These are phyloP conservation scores for Ascochyta viciae-villosae DNA, from an alignment of 2,329 filamentous ascomycete genomes.

Conservation along the genomic window DNA sequence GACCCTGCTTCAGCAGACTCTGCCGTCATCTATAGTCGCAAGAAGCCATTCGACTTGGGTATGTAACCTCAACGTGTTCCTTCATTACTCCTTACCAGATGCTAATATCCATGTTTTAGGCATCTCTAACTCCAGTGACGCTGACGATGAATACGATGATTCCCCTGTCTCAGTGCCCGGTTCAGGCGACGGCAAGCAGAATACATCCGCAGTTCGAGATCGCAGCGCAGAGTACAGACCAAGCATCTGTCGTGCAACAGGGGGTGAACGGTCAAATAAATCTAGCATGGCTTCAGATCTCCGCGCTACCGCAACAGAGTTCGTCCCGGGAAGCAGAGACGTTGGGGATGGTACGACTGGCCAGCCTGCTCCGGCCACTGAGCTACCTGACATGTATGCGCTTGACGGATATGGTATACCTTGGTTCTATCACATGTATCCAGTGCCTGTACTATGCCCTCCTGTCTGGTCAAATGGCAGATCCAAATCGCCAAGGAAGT, in stretches of 20 bases:
- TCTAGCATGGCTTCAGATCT: slow-evolving; percentile 33
- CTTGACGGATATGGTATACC: slow-evolving; percentile 37
- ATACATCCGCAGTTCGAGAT: slow-evolving; percentile 12
- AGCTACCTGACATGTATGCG: slow-evolving; percentile 25
- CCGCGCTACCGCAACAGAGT: slow-evolving; percentile 41
- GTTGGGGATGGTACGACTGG: background rate
- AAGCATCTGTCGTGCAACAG: background rate
- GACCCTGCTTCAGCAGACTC: slow-evolving; percentile 20
- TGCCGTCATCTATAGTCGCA: slow-evolving; percentile 25
- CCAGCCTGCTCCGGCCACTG: background rate
- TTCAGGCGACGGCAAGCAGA: background rate
- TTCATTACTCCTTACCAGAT: slow-evolving; percentile 7
- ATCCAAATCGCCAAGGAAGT: slow-evolving; percentile 31
- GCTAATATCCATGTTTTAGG: slow-evolving; percentile 22
- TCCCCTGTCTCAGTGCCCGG: background rate
- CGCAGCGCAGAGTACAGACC: slow-evolving; percentile 18
- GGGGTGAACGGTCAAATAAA: slow-evolving; percentile 22
- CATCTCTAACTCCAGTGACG: background rate
- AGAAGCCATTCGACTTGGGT: slow-evolving; percentile 24
- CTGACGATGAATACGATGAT: slow-evolving; percentile 5
- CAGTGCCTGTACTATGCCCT: slow-evolving; percentile 29
- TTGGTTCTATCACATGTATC: slow-evolving; percentile 42
- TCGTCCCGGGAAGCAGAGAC: slow-evolving; percentile 28
- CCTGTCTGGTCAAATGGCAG: slow-evolving; percentile 20
- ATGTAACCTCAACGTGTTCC: slow-evolving; percentile 8